Base-by-base conservation (phyloP, 2,329 filamentous ascomycete genomes). In the Venturia oleaginea region DNA sequence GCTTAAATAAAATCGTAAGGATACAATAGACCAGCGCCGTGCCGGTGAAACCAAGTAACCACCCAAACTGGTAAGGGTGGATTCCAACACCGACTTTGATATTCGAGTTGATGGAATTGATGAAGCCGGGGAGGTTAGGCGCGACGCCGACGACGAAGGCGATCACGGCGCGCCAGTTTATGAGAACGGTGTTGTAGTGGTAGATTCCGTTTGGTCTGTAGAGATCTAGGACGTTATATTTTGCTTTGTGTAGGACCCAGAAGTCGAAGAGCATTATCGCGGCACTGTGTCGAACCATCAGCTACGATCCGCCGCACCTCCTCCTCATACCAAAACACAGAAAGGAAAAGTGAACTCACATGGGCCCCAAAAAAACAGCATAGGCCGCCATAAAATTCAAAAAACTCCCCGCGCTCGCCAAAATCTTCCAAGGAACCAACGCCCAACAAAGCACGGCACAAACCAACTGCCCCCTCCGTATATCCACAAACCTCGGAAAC, bases 351-450 rank as follows among this genome's bases (percentile, higher is more conserved):
- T 70, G 67, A 68, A 57, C 51, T 32, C 19, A 57, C 32, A 83
- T 85, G 4, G 51, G 51, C 5, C 51, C 51, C 0, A 89, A 76
- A 73, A 89, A 89, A 46, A 88, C 79, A 1, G 82, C 81, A 71
- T 87, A 86, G 0, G 85, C 86, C 54, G 81, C 79, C 81, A 90
- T 87, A 74, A 89, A 90, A 54, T 82, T 80, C 3, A 80, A 68
- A 59, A 80, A 78, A 17, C 69, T 74, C 13, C 72, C 71, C 3
- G 78, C 78, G 42, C 72, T 74, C 38, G 70, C 73, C 5, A 80
- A 71, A 61, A 80, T 80, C 70, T 79, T 77, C 78, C 78, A 80
- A 0, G 78, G 78, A 0, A 78, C 77, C 1, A 77, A 73, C 24
- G 73, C 76, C 77, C 76, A 81, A 19, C 37, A 40, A 59, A 79